Evolutionary conservation across 2,329 filamentous ascomycete species (phyloP).

Genomic region (Penicillium sp.): DNA sequence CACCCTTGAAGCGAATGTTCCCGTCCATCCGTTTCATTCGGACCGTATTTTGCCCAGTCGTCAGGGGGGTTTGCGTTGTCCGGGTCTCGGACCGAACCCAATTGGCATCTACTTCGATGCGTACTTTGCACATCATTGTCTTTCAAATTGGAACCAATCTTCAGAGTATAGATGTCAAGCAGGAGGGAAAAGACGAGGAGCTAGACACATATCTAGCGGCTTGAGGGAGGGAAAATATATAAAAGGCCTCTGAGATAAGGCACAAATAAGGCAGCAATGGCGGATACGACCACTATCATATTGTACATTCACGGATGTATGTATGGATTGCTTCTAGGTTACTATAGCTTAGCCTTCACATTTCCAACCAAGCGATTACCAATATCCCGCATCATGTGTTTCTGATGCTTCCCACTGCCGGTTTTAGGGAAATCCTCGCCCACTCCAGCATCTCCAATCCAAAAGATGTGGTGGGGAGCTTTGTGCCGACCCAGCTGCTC

Average conservation of each 20-base stretch:
- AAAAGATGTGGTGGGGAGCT: slow-evolving; percentile 67
- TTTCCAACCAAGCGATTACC: slow-evolving; percentile 42
- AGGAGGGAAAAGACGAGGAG: no score
- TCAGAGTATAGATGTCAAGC: no score
- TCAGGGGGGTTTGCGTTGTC: background rate
- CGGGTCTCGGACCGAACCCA: background rate
- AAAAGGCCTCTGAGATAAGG: no score
- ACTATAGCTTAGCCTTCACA: slow-evolving; percentile 53
- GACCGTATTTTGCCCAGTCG: background rate
- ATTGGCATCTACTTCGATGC: no score
- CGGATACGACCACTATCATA: no score
- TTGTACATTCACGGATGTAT: no score
- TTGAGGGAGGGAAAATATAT: no score
- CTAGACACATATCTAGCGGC: no score
- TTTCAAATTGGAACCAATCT: no score
- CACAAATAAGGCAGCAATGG: no score
- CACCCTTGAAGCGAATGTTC: background rate
- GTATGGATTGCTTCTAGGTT: background rate
- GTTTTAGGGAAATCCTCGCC: slow-evolving; percentile 57
- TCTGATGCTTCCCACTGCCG: slow-evolving; percentile 67
- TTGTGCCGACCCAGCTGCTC: slow-evolving; percentile 61
- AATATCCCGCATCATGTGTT: slow-evolving; percentile 53
- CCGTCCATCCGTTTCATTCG: background rate
- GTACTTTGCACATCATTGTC: no score
- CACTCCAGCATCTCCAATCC: slow-evolving; percentile 62